phyloP scores from a whole-genome alignment of 345 rosid genomes.

The Clarkia xantiana region DNA sequence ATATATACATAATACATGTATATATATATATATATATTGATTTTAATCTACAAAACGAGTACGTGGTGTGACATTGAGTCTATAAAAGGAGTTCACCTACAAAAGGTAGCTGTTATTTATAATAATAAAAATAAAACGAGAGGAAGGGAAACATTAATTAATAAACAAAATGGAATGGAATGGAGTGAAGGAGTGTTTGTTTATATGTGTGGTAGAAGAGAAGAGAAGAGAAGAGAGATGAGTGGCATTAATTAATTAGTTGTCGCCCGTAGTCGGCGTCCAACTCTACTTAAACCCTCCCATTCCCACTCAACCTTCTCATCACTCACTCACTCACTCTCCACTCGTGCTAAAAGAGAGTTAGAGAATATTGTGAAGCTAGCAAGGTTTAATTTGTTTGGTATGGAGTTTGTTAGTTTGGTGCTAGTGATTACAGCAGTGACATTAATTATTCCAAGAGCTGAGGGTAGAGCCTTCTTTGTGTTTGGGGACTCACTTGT shows the following conservation, averaged over 20 bases:
- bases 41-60: too few relatives aligned
- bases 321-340: background rate
- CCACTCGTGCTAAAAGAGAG: background rate
- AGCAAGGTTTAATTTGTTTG: too few relatives aligned
- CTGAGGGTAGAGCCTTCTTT: conserved; percentile 8
- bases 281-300: conserved; percentile 8
- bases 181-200: too few relatives aligned
- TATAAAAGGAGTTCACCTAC: too few relatives aligned
- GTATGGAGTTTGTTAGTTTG: background rate
- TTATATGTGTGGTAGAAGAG: conserved; percentile 7
- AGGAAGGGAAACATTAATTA: too few relatives aligned
- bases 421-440: background rate
- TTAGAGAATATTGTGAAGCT: too few relatives aligned
- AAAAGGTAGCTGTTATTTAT: too few relatives aligned
- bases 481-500: conserved; percentile 32
- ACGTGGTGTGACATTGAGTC: too few relatives aligned
- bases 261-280: too few relatives aligned
- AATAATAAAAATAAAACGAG: too few relatives aligned
- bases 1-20: too few relatives aligned
- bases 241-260: background rate
- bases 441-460: background rate
- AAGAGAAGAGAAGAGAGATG: conserved; percentile 6
- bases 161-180: background rate
- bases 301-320: conserved; percentile 1
- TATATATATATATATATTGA: too few relatives aligned